A percentile compares a stretch with the other conserved stretches of the same genome.
Evolutionary conservation across 352 stramenopile genomes (phyloP).

Genomic region (Blastocystis sp.): DNA sequence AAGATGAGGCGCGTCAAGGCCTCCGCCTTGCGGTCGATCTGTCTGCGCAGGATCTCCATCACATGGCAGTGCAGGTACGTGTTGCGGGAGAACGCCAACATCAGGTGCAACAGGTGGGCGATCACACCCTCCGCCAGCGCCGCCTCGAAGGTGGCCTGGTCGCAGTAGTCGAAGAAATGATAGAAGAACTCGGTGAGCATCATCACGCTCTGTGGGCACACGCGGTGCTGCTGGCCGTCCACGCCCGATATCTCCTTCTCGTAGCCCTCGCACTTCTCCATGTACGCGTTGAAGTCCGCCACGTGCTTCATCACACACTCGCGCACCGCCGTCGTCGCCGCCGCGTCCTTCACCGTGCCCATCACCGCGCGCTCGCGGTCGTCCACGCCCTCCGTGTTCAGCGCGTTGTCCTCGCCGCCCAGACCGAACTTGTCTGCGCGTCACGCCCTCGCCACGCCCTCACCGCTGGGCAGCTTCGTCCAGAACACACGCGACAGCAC

Average conservation of each 20-base stretch:
- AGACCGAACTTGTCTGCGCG: slow-evolving; percentile 54
- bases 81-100: slow-evolving; percentile 52
- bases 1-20: slow-evolving; percentile 2
- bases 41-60: slow-evolving; percentile 10
- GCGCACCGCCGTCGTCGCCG: slow-evolving; percentile 6
- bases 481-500: slow-evolving; percentile 63
- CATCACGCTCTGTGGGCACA: slow-evolving; percentile 60
- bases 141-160: neutral
- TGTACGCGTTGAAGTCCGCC: slow-evolving; percentile 19
- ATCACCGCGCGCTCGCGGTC: slow-evolving; percentile 62
- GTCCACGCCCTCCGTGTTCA: slow-evolving; percentile 63
- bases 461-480: slow-evolving; percentile 53
- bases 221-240: slow-evolving; percentile 7
- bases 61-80: slow-evolving; percentile 63
- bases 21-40: slow-evolving; percentile 11
- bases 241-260: neutral
- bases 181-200: slow-evolving; percentile 58
- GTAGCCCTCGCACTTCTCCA: slow-evolving; percentile 1
- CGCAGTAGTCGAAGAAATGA: slow-evolving; percentile 55
- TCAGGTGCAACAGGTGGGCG: slow-evolving; percentile 18
- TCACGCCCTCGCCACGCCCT: neutral
- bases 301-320: slow-evolving; percentile 21
- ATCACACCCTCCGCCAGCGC: slow-evolving; percentile 16
- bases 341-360: slow-evolving; percentile 39
- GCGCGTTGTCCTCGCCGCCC: slow-evolving; percentile 62